Percentiles rank a stretch among this genome's conserved stretches.
These are phyloP conservation scores for Basidiobolus meristosporus DNA, from an alignment of 371 early-diverging fungal species.

Conservation along the genomic window DNA sequence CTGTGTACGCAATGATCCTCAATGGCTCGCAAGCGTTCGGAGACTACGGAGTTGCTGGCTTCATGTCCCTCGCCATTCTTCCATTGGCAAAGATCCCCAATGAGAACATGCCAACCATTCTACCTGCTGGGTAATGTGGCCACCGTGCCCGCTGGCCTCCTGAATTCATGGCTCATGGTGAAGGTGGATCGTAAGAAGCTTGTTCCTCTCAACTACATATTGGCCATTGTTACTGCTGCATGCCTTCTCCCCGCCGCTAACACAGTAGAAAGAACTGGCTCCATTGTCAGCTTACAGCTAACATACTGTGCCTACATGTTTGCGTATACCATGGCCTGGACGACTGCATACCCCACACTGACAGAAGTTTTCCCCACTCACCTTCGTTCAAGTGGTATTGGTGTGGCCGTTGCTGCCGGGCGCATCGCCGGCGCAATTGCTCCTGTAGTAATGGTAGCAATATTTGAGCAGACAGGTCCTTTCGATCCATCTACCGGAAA, in stretches of 20 bases:
- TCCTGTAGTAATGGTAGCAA: neutral
- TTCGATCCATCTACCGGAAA: no score
- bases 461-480: slow-evolving; percentile 1
- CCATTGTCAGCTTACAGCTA: neutral
- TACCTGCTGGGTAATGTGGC: slow-evolving; percentile 1
- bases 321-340: slow-evolving; percentile 1
- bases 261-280: neutral
- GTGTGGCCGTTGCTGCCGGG: slow-evolving; percentile 4
- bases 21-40: slow-evolving; percentile 6
- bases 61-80: slow-evolving; percentile 3
- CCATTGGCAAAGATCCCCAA: neutral
- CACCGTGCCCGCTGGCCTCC: slow-evolving; percentile 1
- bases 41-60: slow-evolving; percentile 4
- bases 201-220: slow-evolving; percentile 1
- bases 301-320: slow-evolving; percentile 4
- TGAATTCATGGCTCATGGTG: slow-evolving; percentile 1
- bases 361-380: slow-evolving; percentile 5
- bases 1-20: slow-evolving; percentile 2
- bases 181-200: slow-evolving; percentile 3
- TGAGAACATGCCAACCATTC: slow-evolving; percentile 1
- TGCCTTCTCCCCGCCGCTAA: slow-evolving; percentile 3
- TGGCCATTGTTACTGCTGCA: slow-evolving; percentile 2
- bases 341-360: slow-evolving; percentile 3
- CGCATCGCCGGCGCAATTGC: slow-evolving; percentile 3
- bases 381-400: slow-evolving; percentile 5